Conservation (phyloP, 768 basidiomycete genomes). For the Agaricus sinodeliciosus region DNA sequence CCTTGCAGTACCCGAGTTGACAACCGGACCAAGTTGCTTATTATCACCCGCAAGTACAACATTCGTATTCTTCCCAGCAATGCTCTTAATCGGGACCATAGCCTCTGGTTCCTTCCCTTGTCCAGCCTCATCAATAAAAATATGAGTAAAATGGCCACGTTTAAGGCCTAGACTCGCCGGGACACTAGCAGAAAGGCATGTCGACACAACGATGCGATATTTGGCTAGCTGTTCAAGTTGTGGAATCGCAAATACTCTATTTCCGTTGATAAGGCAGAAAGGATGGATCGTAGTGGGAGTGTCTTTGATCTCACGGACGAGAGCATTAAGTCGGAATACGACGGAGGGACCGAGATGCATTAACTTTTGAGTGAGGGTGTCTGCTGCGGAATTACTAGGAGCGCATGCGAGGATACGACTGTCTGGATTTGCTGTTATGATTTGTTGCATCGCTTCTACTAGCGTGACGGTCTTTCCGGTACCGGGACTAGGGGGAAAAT, state of each 20-base stretch:
- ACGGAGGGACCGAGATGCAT: constrained; percentile 23
- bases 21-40: constrained; percentile 55
- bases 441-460: constrained; percentile 55
- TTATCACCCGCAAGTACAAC: constrained; percentile 55
- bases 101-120: constrained; percentile 57
- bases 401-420: constrained; percentile 56
- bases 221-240: constrained; percentile 27
- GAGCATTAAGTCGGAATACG: constrained; percentile 50
- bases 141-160: constrained; percentile 51
- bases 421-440: constrained; percentile 33
- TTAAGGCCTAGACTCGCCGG: constrained; percentile 40
- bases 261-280: constrained; percentile 34
- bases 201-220: constrained; percentile 50
- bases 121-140: constrained; percentile 61
- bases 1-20: constrained; percentile 39
- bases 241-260: constrained; percentile 41
- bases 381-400: constrained; percentile 64
- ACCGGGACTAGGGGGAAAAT: constrained; percentile 35
- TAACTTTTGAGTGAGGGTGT: constrained; percentile 46
- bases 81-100: constrained; percentile 48
- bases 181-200: constrained; percentile 47
- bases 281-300: constrained; percentile 30
- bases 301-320: constrained; percentile 30
- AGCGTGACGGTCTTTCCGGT: constrained; percentile 66
- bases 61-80: constrained; percentile 39